These are phyloP conservation scores for Calonectria multiphialidica DNA, from an alignment of 2,329 filamentous ascomycete genomes.

Conservation along the genomic window DNA sequence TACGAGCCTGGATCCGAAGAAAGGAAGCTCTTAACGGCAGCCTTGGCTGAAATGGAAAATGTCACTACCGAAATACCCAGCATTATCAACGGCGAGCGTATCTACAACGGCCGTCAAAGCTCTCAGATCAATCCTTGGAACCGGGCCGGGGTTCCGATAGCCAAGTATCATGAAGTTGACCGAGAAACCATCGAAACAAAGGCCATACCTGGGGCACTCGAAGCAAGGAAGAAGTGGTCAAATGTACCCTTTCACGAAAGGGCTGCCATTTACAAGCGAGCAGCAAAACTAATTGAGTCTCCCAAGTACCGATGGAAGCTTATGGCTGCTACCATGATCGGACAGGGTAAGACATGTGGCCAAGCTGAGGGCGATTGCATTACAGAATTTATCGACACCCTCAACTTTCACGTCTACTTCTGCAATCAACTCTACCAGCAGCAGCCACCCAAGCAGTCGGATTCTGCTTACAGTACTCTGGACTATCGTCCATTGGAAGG, in stretches of 20 bases:
- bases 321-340: not conserved
- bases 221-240: not conserved
- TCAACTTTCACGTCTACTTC: not conserved
- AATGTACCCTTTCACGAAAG: not conserved
- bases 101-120: not conserved
- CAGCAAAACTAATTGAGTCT: not conserved
- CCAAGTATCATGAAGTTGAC: not conserved
- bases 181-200: not conserved
- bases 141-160: not conserved
- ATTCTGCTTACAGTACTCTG: not conserved
- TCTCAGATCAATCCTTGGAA: not conserved
- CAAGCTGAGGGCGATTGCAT: not conserved
- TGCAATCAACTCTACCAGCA: not conserved
- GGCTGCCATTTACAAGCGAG: not conserved
- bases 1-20: not conserved
- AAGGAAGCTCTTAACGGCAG: not conserved
- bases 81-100: not conserved
- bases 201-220: not conserved
- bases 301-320: conserved; percentile 1
- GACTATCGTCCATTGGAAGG: not conserved
- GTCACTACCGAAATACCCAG: not conserved
- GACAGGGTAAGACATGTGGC: not conserved
- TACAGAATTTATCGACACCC: not conserved
- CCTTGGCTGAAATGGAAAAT: not conserved
- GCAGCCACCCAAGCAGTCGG: not conserved